phyloP scores from a whole-genome alignment of 1,284 basidiomycete species.

The Butyriboletus appendiculatus region DNA sequence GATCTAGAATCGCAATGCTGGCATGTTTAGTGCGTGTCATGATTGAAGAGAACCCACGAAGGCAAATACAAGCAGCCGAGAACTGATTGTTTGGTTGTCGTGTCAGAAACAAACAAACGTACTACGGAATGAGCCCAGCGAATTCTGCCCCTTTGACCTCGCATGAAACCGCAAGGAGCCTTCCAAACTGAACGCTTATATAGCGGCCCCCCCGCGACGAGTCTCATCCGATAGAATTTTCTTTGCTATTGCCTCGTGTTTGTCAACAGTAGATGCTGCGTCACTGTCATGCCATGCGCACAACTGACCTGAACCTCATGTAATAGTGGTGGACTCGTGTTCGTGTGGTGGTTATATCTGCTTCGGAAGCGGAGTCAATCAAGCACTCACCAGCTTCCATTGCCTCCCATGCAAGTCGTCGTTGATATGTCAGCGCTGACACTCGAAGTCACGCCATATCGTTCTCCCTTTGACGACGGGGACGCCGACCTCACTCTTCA shows the following conservation, averaged over 20 bases:
- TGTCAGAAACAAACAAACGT: slow-evolving; percentile 20
- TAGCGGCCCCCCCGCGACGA: not conserved
- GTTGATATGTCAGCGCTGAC: slow-evolving; percentile 28
- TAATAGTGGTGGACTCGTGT: slow-evolving; percentile 15
- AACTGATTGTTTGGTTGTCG: slow-evolving; percentile 7
- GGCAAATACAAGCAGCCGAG: not conserved
- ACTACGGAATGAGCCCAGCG: slow-evolving; percentile 4
- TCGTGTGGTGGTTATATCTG: slow-evolving; percentile 28
- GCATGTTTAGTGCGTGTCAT: slow-evolving; percentile 25
- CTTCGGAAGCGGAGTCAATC: slow-evolving; percentile 20
- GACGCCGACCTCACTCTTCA: slow-evolving; percentile 36
- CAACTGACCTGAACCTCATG: slow-evolving; percentile 34
- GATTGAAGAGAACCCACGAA: slow-evolving; percentile 8
- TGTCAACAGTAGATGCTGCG: slow-evolving; percentile 18
- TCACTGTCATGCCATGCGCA: slow-evolving; percentile 27
- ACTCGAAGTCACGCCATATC: slow-evolving; percentile 26
- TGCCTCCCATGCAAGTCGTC: slow-evolving; percentile 27
- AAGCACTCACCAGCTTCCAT: slow-evolving; percentile 14
- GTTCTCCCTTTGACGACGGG: slow-evolving; percentile 32
- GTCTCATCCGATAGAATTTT: slow-evolving; percentile 1
- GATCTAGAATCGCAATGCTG: slow-evolving; percentile 8
- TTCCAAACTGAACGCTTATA: slow-evolving; percentile 15
- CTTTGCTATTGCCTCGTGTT: slow-evolving; percentile 23
- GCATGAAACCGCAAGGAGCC: slow-evolving; percentile 17
- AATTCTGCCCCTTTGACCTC: slow-evolving; percentile 1